phyloP scores from a whole-genome alignment of 2,329 filamentous ascomycete genomes.

The Ceratocystis lukuohia region DNA sequence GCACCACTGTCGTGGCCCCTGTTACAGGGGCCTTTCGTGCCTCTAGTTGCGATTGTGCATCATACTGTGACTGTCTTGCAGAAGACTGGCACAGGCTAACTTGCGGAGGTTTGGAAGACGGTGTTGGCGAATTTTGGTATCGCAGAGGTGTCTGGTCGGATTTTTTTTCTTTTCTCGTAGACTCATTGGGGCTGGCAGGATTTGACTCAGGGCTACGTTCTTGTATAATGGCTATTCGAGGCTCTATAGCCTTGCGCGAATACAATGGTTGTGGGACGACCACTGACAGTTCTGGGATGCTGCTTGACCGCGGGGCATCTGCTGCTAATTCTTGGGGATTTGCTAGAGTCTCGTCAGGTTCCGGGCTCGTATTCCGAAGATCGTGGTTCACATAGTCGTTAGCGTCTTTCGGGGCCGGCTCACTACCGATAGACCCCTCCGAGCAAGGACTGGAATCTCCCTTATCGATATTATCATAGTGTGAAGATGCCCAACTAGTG shows the following conservation, averaged over 20 bases:
- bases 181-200: background rate
- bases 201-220: background rate
- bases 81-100: background rate
- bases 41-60: conserved; percentile 2
- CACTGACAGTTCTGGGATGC: background rate
- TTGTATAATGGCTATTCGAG: background rate
- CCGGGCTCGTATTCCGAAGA: background rate
- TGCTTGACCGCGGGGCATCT: background rate
- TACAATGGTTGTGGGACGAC: background rate
- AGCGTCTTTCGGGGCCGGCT: background rate
- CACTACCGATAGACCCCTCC: background rate
- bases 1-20: conserved; percentile 3
- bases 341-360: background rate
- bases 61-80: background rate
- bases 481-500: too few species aligned
- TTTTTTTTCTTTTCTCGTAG: background rate
- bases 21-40: background rate
- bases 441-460: too few species aligned
- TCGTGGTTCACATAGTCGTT: background rate
- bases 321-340: background rate
- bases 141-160: background rate
- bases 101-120: background rate
- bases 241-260: background rate
- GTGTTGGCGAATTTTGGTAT: background rate
- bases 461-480: too few species aligned